These are phyloP conservation scores for Skeletonema menzelii DNA, from an alignment of 108 stramenopile genomes.

Conservation along the genomic window DNA sequence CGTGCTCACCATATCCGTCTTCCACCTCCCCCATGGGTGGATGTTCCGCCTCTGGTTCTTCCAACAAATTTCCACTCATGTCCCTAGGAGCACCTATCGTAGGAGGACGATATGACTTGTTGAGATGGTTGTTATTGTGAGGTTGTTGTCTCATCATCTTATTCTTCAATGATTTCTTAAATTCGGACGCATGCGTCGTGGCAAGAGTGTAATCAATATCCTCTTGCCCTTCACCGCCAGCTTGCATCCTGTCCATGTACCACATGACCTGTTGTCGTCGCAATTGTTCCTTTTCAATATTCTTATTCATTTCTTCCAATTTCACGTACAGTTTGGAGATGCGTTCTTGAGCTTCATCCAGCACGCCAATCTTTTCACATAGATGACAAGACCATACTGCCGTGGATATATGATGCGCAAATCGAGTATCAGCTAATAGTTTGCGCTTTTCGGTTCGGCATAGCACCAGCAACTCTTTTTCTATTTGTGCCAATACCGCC, in stretches of 20 bases:
- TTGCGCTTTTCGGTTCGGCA: conserved; percentile 79
- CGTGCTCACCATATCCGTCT: conserved; percentile 1
- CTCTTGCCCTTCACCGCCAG: conserved; percentile 68
- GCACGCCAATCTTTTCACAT: conserved; percentile 69
- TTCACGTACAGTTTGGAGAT: conserved; percentile 63
- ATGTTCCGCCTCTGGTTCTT: conserved; percentile 28
- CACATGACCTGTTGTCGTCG: conserved; percentile 79
- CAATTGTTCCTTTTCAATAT: conserved; percentile 72
- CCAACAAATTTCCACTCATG: conserved; percentile 5
- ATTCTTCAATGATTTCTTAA: conserved; percentile 37
- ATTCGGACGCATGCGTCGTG: conserved; percentile 45
- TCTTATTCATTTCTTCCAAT: conserved; percentile 74
- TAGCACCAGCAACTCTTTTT: conserved; percentile 73
- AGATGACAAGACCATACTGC: conserved; percentile 55
- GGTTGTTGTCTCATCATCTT: neutral
- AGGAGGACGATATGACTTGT: conserved; percentile 19
- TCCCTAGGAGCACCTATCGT: conserved; percentile 41
- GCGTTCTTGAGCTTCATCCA: conserved; percentile 75
- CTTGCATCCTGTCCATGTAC: conserved; percentile 80
- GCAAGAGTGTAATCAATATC: conserved; percentile 89
- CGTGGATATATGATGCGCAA: conserved; percentile 29
- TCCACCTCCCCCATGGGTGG: conserved; percentile 5
- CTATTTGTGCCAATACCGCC: conserved; percentile 62
- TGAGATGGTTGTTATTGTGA: neutral
- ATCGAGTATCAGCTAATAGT: conserved; percentile 47